Conservation (phyloP, 148 eudicot species). For the Silene conica region DNA sequence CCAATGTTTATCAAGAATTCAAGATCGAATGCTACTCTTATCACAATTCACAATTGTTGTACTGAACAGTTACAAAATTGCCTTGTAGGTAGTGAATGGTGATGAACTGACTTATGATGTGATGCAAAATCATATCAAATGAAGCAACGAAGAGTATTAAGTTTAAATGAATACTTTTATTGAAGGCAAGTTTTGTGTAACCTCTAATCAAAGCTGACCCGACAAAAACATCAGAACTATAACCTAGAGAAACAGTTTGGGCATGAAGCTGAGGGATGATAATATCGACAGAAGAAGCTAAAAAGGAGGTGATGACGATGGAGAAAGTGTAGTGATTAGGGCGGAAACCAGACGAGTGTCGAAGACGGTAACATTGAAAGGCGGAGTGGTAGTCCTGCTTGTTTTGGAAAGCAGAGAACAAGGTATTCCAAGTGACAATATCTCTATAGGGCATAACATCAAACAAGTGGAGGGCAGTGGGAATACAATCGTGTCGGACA, state of each 20-base stretch:
- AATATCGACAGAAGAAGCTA: too few relatives aligned
- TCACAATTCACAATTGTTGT: too few relatives aligned
- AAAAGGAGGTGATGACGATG: too few relatives aligned
- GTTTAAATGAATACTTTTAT: too few relatives aligned
- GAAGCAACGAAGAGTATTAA: too few relatives aligned
- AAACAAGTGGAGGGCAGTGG: slow-evolving; percentile 50
- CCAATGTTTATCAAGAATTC: background rate
- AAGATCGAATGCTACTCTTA: background rate
- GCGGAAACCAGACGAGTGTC: slow-evolving; percentile 33
- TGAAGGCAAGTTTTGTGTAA: slow-evolving; percentile 40
- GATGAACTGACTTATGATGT: too few relatives aligned
- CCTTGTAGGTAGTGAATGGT: too few relatives aligned
- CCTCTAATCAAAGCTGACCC: slow-evolving; percentile 66
- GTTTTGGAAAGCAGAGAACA: slow-evolving; percentile 51
- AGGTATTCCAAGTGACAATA: slow-evolving; percentile 69
- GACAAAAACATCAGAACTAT: slow-evolving; percentile 38
- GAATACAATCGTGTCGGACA: slow-evolving; percentile 29
- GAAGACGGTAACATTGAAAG: slow-evolving; percentile 29
- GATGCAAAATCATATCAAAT: too few relatives aligned
- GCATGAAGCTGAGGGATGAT: too few relatives aligned
- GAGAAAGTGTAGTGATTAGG: too few relatives aligned
- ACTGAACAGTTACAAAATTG: too few relatives aligned
- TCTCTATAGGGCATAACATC: slow-evolving; percentile 70
- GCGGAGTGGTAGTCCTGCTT: slow-evolving; percentile 18
- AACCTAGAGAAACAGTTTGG: slow-evolving; percentile 29